Percentiles rank a stretch among this genome's conserved stretches.
phyloP scores from a whole-genome alignment of 345 rosid species.

The Salix purpurea region DNA sequence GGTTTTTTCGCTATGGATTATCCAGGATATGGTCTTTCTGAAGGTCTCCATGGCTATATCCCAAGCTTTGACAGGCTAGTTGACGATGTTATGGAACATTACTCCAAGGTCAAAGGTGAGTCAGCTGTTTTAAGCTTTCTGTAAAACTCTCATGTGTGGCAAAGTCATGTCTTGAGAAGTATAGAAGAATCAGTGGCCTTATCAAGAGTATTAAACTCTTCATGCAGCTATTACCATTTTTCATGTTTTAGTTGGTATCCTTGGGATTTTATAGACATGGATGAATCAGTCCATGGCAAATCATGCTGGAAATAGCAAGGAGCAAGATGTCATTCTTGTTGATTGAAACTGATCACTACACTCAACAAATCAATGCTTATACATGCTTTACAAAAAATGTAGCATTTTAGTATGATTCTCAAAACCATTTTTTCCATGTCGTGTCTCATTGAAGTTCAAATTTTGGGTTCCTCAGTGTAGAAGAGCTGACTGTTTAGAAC shows the following conservation, averaged over 20 bases:
- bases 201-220: too few species aligned
- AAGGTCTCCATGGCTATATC: constrained; percentile 83
- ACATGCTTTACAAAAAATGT: background rate
- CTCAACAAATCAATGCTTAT: background rate
- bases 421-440: background rate
- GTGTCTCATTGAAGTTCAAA: background rate
- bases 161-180: too few species aligned
- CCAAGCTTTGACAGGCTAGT: constrained; percentile 74
- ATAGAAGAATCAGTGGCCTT: too few species aligned
- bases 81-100: constrained; percentile 79
- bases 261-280: too few species aligned
- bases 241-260: too few species aligned
- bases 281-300: too few species aligned
- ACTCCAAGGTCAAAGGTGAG: constrained; percentile 73
- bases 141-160: background rate
- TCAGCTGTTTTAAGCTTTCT: background rate
- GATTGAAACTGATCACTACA: too few species aligned
- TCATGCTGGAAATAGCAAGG: too few species aligned
- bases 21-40: constrained; percentile 92
- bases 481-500: background rate
- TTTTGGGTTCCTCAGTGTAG: background rate
- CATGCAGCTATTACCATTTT: too few species aligned
- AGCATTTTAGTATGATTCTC: background rate
- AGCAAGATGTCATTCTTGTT: too few species aligned
- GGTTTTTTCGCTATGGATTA: constrained; percentile 94